Percentiles rank a stretch among this genome's conserved stretches.
Conservation (phyloP, 192 early-diverging fungal genomes). For the Coemansia sp. region DNA sequence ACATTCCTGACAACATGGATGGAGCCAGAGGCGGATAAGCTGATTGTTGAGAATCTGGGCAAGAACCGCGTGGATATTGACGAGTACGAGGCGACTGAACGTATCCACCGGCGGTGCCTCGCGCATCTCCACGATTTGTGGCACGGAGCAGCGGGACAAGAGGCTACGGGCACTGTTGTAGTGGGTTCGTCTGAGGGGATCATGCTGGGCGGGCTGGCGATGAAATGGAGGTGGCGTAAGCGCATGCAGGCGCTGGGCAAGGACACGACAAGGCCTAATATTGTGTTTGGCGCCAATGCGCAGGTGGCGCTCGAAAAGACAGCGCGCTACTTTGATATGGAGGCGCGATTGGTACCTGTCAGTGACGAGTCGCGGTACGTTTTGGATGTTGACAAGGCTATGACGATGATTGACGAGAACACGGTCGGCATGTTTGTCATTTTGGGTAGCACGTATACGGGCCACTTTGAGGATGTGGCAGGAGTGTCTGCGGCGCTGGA, state of each 20-base stretch:
- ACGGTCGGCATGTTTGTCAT: conserved; percentile 82
- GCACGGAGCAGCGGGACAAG: conserved; percentile 53
- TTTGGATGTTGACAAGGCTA: conserved; percentile 67
- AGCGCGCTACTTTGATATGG: conserved; percentile 78
- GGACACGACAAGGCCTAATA: conserved; percentile 71
- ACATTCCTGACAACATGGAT: conserved; percentile 82
- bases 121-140: conserved; percentile 73
- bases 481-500: conserved; percentile 66
- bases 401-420: conserved; percentile 78
- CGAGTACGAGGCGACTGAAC: conserved; percentile 70
- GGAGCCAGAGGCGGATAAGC: conserved; percentile 80
- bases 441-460: conserved; percentile 81
- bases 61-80: conserved; percentile 80
- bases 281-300: conserved; percentile 77
- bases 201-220: conserved; percentile 73
- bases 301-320: conserved; percentile 78
- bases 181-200: conserved; percentile 82
- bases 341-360: conserved; percentile 68
- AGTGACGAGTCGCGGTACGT: conserved; percentile 56
- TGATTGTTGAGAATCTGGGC: conserved; percentile 73
- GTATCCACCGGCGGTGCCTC: conserved; percentile 69
- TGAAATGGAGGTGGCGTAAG: conserved; percentile 79
- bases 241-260: conserved; percentile 64
- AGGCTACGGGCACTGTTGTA: conserved; percentile 70
- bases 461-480: conserved; percentile 80